phyloP scores from a whole-genome alignment of 352 stramenopile genomes.

The Phytopythium kandeliae region DNA sequence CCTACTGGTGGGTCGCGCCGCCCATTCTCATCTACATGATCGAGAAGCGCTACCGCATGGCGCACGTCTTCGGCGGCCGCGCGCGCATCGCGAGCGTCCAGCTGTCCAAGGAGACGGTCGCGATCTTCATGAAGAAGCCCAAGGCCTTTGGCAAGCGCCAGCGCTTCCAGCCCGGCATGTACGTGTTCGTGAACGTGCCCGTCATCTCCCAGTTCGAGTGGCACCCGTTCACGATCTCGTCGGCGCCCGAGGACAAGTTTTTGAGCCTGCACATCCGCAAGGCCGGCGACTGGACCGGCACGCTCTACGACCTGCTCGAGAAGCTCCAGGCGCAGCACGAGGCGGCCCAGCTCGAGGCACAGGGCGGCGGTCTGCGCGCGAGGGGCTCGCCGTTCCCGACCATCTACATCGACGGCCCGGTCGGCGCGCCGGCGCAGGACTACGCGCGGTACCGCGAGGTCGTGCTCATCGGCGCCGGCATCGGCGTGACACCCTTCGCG shows the following conservation, averaged over 20 bases:
- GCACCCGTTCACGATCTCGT: slow-evolving; percentile 92
- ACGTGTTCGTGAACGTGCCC: slow-evolving; percentile 82
- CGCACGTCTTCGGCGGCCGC: slow-evolving; percentile 41
- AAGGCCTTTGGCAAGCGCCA: slow-evolving; percentile 38
- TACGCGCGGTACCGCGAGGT: slow-evolving; percentile 55
- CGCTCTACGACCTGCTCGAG: slow-evolving; percentile 40
- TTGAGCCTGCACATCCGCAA: slow-evolving; percentile 68
- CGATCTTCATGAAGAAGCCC: slow-evolving; percentile 64
- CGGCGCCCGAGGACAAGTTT: slow-evolving; percentile 65
- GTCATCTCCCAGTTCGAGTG: slow-evolving; percentile 76
- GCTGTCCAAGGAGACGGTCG: slow-evolving; percentile 46
- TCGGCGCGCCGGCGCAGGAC: slow-evolving; percentile 56
- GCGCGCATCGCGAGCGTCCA: slow-evolving; percentile 42
- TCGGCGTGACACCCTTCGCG: slow-evolving; percentile 67
- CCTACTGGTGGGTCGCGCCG: slow-evolving; percentile 47
- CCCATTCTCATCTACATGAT: slow-evolving; percentile 53
- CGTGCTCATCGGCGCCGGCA: slow-evolving; percentile 63
- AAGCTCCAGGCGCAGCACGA: slow-evolving; percentile 25
- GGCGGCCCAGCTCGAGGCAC: slow-evolving; percentile 17
- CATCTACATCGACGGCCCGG: slow-evolving; percentile 51
- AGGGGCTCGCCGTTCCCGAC: slow-evolving; percentile 38
- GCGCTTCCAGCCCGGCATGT: slow-evolving; percentile 66
- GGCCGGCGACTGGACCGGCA: slow-evolving; percentile 59
- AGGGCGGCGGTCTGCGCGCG: slow-evolving; percentile 11
- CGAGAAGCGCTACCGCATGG: slow-evolving; percentile 57